phyloP scores from a whole-genome alignment of 1,139 yeast genomes.

The Protomyces gravidus region DNA sequence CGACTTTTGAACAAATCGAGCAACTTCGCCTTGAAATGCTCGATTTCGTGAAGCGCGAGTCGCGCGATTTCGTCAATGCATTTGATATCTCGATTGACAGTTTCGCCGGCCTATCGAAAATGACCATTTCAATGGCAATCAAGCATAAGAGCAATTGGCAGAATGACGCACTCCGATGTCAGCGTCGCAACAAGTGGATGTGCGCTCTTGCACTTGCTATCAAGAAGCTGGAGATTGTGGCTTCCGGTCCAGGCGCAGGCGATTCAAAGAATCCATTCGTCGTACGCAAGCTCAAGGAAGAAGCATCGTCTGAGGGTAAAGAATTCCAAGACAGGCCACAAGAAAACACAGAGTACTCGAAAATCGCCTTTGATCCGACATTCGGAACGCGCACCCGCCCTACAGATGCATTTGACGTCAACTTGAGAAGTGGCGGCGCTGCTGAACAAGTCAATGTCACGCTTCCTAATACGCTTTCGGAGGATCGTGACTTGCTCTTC shows the following conservation, averaged over 20 bases:
- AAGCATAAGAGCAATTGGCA: constrained; percentile 41
- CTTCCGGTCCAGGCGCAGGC: constrained; percentile 31
- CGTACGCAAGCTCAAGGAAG: neutral
- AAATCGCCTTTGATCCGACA: constrained; percentile 11
- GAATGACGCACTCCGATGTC: constrained; percentile 37
- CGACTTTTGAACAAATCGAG: constrained; percentile 42
- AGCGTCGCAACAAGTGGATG: constrained; percentile 33
- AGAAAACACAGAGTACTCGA: neutral
- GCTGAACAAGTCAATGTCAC: constrained; percentile 12
- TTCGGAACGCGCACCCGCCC: constrained; percentile 11
- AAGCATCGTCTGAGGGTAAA: neutral
- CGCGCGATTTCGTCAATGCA: constrained; percentile 42
- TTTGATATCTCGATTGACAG: constrained; percentile 41
- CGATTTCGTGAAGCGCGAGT: constrained; percentile 40
- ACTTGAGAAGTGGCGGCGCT: constrained; percentile 13
- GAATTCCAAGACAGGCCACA: neutral
- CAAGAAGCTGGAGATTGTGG: constrained; percentile 26
- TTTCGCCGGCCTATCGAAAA: constrained; percentile 42
- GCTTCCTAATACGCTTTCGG: constrained; percentile 14
- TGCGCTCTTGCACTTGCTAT: constrained; percentile 30
- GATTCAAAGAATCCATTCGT: constrained; percentile 22
- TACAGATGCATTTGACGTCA: constrained; percentile 17
- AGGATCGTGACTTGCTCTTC: constrained; percentile 8
- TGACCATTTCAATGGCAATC: constrained; percentile 38
- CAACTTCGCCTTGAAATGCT: constrained; percentile 38